Evolutionary conservation across 176 grass and related monocot genomes (phyloP).

Genomic region (Microstegium vimineum): DNA sequence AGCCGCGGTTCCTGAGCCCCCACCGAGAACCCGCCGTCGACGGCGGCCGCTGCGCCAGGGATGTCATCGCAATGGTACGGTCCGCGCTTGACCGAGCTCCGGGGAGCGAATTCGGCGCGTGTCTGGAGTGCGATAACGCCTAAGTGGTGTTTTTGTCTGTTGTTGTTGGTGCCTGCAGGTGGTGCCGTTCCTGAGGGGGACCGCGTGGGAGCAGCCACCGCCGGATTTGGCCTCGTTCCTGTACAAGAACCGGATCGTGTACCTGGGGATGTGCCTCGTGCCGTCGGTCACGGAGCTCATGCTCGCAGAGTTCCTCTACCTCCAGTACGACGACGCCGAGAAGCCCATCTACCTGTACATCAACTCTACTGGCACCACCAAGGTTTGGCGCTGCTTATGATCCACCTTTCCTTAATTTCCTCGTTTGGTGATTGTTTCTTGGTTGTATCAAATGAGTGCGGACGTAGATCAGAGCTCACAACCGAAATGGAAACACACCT

Average conservation of each 20-base stretch:
- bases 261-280: conserved; percentile 85
- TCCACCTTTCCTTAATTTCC: not conserved
- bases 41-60: conserved; percentile 21
- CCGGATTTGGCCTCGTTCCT: conserved; percentile 79
- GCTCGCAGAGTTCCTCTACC: conserved; percentile 77
- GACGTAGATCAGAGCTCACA: not conserved
- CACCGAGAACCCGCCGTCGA: conserved; percentile 19
- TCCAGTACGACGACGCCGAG: conserved; percentile 71
- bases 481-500: not conserved
- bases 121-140: no score
- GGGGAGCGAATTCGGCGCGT: not conserved
- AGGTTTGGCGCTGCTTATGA: conserved; percentile 31
- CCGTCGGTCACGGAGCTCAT: conserved; percentile 72
- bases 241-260: conserved; percentile 86
- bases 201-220: conserved; percentile 51
- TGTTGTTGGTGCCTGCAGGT: conserved; percentile 30
- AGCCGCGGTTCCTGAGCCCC: conserved; percentile 34
- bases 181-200: conserved; percentile 73
- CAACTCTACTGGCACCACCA: conserved; percentile 86
- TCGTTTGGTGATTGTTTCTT: not conserved
- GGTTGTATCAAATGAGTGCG: not conserved
- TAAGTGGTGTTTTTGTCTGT: not conserved
- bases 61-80: conserved; percentile 37
- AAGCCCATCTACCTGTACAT: conserved; percentile 95
- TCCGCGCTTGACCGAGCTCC: not conserved